Evolutionary conservation across 164 flowering plant species (phyloP), one percentile per base, ranked within the genome.

Genomic region (Dillenia turbinata): DNA sequence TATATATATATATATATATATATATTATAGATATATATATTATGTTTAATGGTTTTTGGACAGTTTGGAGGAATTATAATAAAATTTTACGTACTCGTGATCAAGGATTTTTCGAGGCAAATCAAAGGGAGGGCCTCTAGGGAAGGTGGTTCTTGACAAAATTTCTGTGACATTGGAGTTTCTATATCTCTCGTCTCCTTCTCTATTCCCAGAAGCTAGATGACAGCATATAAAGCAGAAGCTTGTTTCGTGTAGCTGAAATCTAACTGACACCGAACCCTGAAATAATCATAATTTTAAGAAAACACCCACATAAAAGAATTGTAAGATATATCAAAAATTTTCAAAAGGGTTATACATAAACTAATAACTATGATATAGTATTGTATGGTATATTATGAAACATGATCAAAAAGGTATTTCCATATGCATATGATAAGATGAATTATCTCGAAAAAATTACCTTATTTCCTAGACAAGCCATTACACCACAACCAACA

Each of bases 401-500:
- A 5, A 19, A 33, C 0, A 33, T 5, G 40, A 33, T 33, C 6
- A 33, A 33, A 33, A 19, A 19, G 22, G 22, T 19, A 19, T 19
- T 19, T 19, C 1, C 22, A 19, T 19, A 19, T 19, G 22, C 22
- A 19, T 19, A 19, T 19, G 22, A 19, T 19, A 19, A 19, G 22
- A 19, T 19, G 22, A 19, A 1, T 19, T 19, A 19, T 19, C 22
- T 19, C 1, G 22, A 19, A 19, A 9, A 10, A 33, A 2, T 10
- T 75, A 86, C 96, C 90, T 89, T 89, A 60, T 89, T 89, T 58
- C 90, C 90, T 12, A 89, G 74, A 74, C 85, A 82, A 44, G 92
- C 90, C 87, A 89, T 79, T 78, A 86, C 71, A 61, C 96, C 96
- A 74, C 92, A 85, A 12, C 92, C 90, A 2, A 89, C 82, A 46